These are phyloP conservation scores for Puya raimondii DNA, from an alignment of 176 grass and related monocot species.

Conservation along the genomic window DNA sequence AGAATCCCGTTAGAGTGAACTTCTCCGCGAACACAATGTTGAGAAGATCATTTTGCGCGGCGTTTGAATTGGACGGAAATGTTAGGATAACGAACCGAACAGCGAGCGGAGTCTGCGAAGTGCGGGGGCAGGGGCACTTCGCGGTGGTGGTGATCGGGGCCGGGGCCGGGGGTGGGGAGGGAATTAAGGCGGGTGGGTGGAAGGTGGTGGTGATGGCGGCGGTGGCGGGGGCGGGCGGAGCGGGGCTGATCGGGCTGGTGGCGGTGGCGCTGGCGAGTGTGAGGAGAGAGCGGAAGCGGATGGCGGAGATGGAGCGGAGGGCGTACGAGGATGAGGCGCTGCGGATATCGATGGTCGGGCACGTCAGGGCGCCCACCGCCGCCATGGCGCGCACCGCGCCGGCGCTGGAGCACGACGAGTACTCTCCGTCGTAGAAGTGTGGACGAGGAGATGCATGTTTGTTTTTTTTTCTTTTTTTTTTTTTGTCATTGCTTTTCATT, in stretches of 20 bases:
- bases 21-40: slow-evolving; percentile 40
- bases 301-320: slow-evolving; percentile 72
- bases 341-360: slow-evolving; percentile 84
- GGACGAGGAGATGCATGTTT: not conserved
- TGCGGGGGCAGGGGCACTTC: slow-evolving; percentile 69
- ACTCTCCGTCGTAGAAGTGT: slow-evolving; percentile 12
- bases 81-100: slow-evolving; percentile 32
- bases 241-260: slow-evolving; percentile 58
- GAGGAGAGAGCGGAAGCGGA: slow-evolving; percentile 43
- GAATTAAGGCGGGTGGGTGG: slow-evolving; percentile 51
- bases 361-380: slow-evolving; percentile 77
- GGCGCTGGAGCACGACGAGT: slow-evolving; percentile 38
- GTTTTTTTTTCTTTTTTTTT: not conserved
- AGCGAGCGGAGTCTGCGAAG: slow-evolving; percentile 35
- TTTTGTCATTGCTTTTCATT: not conserved
- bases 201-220: slow-evolving; percentile 73
- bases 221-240: slow-evolving; percentile 45
- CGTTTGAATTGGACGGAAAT: slow-evolving; percentile 45
- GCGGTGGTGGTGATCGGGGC: slow-evolving; percentile 39
- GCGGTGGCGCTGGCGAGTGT: slow-evolving; percentile 56
- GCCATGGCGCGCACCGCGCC: slow-evolving; percentile 62
- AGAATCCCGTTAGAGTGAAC: slow-evolving; percentile 61
- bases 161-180: slow-evolving; percentile 1
- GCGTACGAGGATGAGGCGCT: slow-evolving; percentile 89
- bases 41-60: slow-evolving; percentile 45